Conservation (phyloP, 192 early-diverging fungal genomes). For the Cetraspora pellucida region DNA sequence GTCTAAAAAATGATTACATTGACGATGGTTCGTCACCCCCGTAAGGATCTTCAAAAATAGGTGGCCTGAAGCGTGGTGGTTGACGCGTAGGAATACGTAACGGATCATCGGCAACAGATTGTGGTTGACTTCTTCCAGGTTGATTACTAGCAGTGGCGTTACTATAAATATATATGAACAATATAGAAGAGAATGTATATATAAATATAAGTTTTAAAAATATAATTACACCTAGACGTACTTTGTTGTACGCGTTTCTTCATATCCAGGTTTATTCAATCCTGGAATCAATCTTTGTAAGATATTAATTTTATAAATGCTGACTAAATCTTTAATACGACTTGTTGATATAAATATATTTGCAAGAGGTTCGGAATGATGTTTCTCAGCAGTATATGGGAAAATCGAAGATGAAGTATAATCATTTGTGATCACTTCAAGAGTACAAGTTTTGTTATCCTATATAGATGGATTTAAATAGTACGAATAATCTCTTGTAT, state of each 20-base stretch:
- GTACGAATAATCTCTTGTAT: slow-evolving; percentile 6
- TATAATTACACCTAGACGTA: slow-evolving; percentile 8
- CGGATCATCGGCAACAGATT: slow-evolving; percentile 42
- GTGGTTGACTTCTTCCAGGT: slow-evolving; percentile 24
- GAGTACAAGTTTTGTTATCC: slow-evolving; percentile 54
- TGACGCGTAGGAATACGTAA: slow-evolving; percentile 40
- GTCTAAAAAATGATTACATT: neutral
- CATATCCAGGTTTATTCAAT: slow-evolving; percentile 71
- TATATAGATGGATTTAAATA: slow-evolving; percentile 25
- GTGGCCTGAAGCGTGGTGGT: slow-evolving; percentile 43
- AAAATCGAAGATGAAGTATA: slow-evolving; percentile 58
- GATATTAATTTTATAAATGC: slow-evolving; percentile 62
- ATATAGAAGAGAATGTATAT: neutral
- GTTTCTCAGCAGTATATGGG: slow-evolving; percentile 42
- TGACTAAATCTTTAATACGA: slow-evolving; percentile 62
- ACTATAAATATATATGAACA: neutral
- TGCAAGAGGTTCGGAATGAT: slow-evolving; percentile 45
- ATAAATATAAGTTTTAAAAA: neutral
- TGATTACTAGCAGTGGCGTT: neutral
- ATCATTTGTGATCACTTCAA: slow-evolving; percentile 51
- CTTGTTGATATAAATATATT: slow-evolving; percentile 62
- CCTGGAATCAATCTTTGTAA: slow-evolving; percentile 69
- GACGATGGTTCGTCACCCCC: slow-evolving; percentile 47
- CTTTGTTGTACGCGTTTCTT: slow-evolving; percentile 45
- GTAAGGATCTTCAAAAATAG: slow-evolving; percentile 51